These are phyloP conservation scores for Senecio squalidus DNA, from an alignment of 140 eudicot species.

Conservation along the genomic window DNA sequence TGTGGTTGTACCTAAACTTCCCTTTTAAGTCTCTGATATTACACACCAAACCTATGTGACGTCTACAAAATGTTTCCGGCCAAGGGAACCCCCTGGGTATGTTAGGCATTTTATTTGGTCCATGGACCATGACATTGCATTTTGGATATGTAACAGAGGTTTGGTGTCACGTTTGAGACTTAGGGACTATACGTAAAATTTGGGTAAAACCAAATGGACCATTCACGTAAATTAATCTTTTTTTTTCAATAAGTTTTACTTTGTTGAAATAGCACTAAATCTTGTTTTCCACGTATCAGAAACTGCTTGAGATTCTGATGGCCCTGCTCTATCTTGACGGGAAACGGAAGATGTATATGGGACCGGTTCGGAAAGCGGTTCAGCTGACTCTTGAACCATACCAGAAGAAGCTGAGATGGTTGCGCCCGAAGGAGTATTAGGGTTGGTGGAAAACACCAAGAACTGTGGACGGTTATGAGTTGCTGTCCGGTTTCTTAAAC, in stretches of 20 bases:
- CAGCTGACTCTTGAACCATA: constrained; percentile 28
- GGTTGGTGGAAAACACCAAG: constrained; percentile 53
- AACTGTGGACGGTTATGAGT: constrained; percentile 56
- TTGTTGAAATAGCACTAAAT: constrained; percentile 63
- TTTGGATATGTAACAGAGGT: no score
- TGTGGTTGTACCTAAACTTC: no score
- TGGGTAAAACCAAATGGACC: no score
- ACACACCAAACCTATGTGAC: no score
- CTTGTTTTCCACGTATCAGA: constrained; percentile 80
- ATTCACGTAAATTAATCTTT: no score
- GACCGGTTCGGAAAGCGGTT: constrained; percentile 30
- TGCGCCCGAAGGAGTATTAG: constrained; percentile 39
- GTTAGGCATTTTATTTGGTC: no score
- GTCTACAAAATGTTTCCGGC: no score
- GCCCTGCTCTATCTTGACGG: constrained; percentile 81
- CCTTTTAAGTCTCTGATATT: no score
- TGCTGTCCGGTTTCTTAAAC: constrained; percentile 50
- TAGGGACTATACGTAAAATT: no score
- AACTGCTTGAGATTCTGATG: constrained; percentile 74
- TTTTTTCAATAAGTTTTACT: constrained; percentile 26
- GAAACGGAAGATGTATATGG: constrained; percentile 28
- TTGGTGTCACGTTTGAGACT: no score
- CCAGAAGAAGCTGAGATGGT: constrained; percentile 26
- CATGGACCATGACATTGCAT: no score
- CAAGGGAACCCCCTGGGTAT: no score